These are phyloP conservation scores for Populus pruinosa DNA, from an alignment of 345 rosid genomes.

Conservation along the genomic window DNA sequence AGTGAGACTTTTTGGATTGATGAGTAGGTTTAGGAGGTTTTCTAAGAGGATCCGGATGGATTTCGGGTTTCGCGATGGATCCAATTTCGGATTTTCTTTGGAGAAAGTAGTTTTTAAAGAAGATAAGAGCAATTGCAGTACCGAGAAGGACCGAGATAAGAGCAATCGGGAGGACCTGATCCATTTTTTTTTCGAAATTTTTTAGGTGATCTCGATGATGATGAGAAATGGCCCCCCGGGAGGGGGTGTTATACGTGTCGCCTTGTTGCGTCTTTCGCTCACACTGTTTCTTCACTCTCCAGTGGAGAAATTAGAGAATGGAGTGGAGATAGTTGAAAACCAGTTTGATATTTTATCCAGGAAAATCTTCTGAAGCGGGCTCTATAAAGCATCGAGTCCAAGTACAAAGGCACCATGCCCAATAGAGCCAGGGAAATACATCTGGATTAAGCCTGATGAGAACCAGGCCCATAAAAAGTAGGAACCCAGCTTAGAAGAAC, in stretches of 20 bases:
- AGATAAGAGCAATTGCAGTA: constrained; percentile 57
- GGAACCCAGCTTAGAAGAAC: no score
- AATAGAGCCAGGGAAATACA: neutral
- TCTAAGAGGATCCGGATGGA: constrained; percentile 49
- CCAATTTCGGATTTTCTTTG: constrained; percentile 77
- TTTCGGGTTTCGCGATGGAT: constrained; percentile 60
- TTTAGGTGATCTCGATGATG: neutral
- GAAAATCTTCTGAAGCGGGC: neutral
- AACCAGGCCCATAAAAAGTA: no score
- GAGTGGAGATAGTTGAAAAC: neutral
- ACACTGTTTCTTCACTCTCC: neutral
- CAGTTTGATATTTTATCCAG: neutral
- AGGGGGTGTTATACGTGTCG: neutral
- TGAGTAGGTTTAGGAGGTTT: constrained; percentile 49
- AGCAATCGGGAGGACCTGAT: constrained; percentile 45
- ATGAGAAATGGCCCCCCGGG: neutral
- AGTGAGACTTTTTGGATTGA: constrained; percentile 54
- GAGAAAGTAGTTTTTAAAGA: constrained; percentile 73
- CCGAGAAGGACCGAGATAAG: constrained; percentile 60
- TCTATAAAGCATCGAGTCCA: neutral
- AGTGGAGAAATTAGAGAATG: neutral
- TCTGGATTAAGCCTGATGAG: neutral
- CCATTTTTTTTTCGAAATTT: constrained; percentile 40
- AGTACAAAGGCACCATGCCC: neutral
- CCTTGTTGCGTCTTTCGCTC: neutral